Percentiles rank a stretch among this genome's conserved stretches.
phyloP scores from a whole-genome alignment of 441 rosid species.

The Erodium moschatum region DNA sequence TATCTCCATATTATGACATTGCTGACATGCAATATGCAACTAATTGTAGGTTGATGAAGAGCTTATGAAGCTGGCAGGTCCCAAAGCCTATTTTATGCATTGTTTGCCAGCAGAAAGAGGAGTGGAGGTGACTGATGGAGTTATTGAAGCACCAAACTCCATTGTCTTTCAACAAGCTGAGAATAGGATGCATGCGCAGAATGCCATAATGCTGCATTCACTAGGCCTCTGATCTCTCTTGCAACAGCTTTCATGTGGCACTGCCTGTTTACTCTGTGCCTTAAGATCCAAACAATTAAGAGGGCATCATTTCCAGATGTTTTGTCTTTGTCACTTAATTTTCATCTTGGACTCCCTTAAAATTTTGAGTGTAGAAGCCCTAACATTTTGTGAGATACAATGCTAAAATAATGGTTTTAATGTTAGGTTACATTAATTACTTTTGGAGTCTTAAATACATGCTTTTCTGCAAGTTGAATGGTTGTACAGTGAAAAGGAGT shows the following conservation, averaged over 20 bases:
- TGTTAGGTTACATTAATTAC: neutral
- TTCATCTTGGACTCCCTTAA: neutral
- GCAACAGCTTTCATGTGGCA: neutral
- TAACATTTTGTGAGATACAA: neutral
- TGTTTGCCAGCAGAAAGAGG: conserved; percentile 98
- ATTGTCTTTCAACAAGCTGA: conserved; percentile 98
- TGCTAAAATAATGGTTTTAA: neutral
- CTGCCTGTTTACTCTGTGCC: neutral
- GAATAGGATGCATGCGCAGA: conserved; percentile 95
- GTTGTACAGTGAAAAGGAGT: neutral
- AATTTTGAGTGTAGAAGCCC: neutral
- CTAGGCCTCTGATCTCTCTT: conserved; percentile 44
- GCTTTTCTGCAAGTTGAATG: conserved; percentile 1
- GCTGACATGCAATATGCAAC: neutral
- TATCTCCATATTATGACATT: no score
- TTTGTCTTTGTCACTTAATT: neutral
- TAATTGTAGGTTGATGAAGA: conserved; percentile 66
- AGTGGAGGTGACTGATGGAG: conserved; percentile 77
- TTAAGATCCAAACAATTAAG: conserved; percentile 16
- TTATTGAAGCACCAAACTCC: conserved; percentile 82
- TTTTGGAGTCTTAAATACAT: neutral
- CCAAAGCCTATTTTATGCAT: conserved; percentile 88
- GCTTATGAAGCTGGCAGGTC: conserved; percentile 79
- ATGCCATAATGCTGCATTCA: conserved; percentile 77
- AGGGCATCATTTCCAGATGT: neutral